Base-by-base conservation (phyloP, 495 filamentous ascomycete genomes). In the Penicillium riverlandense region DNA sequence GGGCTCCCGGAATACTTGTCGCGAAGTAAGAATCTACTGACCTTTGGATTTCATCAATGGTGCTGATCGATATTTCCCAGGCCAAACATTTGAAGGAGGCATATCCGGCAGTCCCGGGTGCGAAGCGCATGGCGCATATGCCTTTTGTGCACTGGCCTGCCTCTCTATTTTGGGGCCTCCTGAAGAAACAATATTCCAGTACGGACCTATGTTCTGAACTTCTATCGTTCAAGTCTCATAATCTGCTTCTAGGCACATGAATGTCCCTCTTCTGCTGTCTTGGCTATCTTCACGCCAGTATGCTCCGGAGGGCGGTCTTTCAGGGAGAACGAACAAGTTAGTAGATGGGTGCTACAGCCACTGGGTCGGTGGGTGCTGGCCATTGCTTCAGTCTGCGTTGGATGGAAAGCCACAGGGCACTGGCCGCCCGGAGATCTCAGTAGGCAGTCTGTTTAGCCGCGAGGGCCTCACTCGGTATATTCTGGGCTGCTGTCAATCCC, bases 281-380 rank as follows among this genome's bases (percentile, higher is more conserved):
- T 97, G 92, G 89, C 75, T 97, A 14, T 89, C 87, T 31, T 78
- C 86, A 31, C 81, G 90, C 43, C 92, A 98, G 59, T 86, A 91
- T 67, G 81, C 78, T 8, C 94, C 92, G 4, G 92, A 97, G 63
- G 94, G 90, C 34, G 92, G 92, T 10, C 85, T 91, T 53, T 79
- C 86, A 11, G 92, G 92, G 45, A 79, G 92, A 50, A 95, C 92
- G n/a, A 96, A 97, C 67, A 98, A 98, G 65, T 74, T 98, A 7
- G 90, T 97, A 15, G 92, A 98, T 64, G 92, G 91, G 38, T 98
- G 92, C 62, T 97, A 98, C 66, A 91, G 86, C 63, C 90, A 95
- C 55, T 98, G 92, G 92, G 85, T 96, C 8, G 92, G 94, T 6
- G 86, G 83, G 28, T 96, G 90, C 63, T 98, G 90, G 83, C 82